Percentiles rank a stretch among this genome's conserved stretches.
Conservation (phyloP, 805 yeast species). For the Myxozyma mucilagina region DNA sequence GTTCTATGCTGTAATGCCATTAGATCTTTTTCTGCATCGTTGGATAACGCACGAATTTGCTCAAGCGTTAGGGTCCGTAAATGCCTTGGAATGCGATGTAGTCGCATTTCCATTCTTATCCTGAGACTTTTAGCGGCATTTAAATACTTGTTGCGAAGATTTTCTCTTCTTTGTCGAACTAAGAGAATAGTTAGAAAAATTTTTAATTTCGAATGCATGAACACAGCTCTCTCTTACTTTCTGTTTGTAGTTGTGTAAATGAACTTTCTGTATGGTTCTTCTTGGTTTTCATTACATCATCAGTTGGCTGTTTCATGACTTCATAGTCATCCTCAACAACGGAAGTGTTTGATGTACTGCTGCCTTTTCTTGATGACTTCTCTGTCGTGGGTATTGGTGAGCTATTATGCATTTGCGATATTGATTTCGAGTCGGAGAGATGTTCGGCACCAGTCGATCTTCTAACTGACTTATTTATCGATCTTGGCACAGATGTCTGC, state of each 20-base stretch:
- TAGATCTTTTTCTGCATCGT: neutral
- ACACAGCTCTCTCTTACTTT: slow-evolving; percentile 3
- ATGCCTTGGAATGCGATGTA: slow-evolving; percentile 51
- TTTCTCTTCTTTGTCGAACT: slow-evolving; percentile 18
- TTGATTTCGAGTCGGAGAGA: no score
- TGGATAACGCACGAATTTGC: slow-evolving; percentile 34
- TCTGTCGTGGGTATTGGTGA: no score
- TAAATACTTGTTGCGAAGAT: slow-evolving; percentile 12
- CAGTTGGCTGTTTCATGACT: no score
- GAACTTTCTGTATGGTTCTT: no score
- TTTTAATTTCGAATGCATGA: neutral
- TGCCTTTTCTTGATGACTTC: neutral
- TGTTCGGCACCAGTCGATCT: no score
- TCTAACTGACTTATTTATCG: no score
- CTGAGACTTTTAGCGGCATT: slow-evolving; percentile 40
- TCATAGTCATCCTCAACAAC: no score
- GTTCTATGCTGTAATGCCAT: neutral
- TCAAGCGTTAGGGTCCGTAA: slow-evolving; percentile 48
- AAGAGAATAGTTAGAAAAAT: neutral
- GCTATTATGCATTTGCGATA: no score
- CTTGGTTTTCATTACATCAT: no score
- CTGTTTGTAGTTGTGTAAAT: neutral
- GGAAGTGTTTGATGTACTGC: neutral
- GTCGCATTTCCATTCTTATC: slow-evolving; percentile 46
- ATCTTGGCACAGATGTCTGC: no score